A percentile compares a stretch with the other conserved stretches of the same genome.
Evolutionary conservation across 2,329 filamentous ascomycete species (phyloP).

Genomic region (Sporothrix phasma): DNA sequence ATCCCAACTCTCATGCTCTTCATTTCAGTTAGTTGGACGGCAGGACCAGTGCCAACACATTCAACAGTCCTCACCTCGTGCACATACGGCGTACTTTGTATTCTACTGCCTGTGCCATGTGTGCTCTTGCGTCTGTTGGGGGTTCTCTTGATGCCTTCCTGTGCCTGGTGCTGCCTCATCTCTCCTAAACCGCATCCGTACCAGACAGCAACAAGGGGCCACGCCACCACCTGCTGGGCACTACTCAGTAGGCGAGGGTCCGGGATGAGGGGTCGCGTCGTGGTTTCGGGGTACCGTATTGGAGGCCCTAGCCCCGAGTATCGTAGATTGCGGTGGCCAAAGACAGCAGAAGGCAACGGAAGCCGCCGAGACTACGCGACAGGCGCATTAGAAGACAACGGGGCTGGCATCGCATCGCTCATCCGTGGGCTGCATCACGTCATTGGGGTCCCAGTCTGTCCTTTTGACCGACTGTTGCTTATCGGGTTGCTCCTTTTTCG

Average conservation of each 20-base stretch:
- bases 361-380: not conserved
- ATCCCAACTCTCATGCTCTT: too few species aligned
- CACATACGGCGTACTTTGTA: too few species aligned
- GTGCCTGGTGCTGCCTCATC: not conserved
- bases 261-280: not conserved
- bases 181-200: not conserved
- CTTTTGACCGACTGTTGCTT: not conserved
- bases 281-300: too few species aligned
- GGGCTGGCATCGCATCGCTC: conserved; percentile 8
- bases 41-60: too few species aligned
- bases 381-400: not conserved
- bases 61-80: not conserved
- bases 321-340: too few species aligned
- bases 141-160: conserved; percentile 1
- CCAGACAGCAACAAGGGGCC: not conserved
- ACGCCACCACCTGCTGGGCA: not conserved
- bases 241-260: not conserved
- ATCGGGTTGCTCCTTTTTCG: not conserved
- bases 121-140: conserved; percentile 5
- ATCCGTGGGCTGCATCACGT: conserved; percentile 12
- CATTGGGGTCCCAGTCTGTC: not conserved
- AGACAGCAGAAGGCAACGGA: too few species aligned
- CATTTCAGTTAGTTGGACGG: too few species aligned
- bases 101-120: too few species aligned
- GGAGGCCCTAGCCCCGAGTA: too few species aligned